Conservation (phyloP, 2,329 filamentous ascomycete species). For the Trichoderma oligosporum region DNA sequence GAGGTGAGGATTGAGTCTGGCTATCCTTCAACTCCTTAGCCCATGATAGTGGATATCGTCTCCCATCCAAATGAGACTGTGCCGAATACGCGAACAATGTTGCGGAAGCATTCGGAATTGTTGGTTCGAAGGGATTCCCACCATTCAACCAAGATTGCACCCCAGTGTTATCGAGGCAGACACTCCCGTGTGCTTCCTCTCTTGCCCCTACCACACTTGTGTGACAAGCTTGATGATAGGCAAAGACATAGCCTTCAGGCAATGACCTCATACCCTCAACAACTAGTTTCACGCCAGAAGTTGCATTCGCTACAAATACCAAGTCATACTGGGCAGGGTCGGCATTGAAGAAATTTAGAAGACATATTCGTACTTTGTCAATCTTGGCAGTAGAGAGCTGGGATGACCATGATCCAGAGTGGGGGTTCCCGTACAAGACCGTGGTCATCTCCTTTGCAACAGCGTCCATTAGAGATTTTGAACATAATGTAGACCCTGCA, state of each 20-base stretch:
- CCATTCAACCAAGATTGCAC: conserved; percentile 62
- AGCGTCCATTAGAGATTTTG: conserved; percentile 73
- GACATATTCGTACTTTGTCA: conserved; percentile 68
- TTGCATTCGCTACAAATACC: conserved; percentile 89
- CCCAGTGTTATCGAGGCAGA: conserved; percentile 63
- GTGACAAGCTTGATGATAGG: conserved; percentile 79
- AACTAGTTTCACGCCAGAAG: conserved; percentile 83
- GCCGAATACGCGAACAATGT: conserved; percentile 75
- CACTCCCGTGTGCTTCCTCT: conserved; percentile 61
- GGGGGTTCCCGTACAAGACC: conserved; percentile 84
- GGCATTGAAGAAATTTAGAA: conserved; percentile 75
- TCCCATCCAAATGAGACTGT: conserved; percentile 90
- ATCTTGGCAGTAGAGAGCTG: conserved; percentile 70
- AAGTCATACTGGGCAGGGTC: conserved; percentile 79
- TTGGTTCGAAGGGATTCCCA: conserved; percentile 30
- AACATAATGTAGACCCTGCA: conserved; percentile 83
- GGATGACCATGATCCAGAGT: conserved; percentile 79
- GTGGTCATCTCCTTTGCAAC: conserved; percentile 76
- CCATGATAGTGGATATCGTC: conserved; percentile 70
- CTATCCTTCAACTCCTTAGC: conserved; percentile 42
- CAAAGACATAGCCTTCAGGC: conserved; percentile 71
- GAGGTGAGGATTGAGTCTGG: conserved; percentile 22
- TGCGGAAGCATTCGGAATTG: conserved; percentile 24
- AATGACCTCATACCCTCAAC: conserved; percentile 69
- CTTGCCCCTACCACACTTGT: conserved; percentile 82